Percentiles rank a stretch among this genome's conserved stretches.
phyloP scores from a whole-genome alignment of 2,329 filamentous ascomycete genomes.

The Pseudogymnoascus sp. region DNA sequence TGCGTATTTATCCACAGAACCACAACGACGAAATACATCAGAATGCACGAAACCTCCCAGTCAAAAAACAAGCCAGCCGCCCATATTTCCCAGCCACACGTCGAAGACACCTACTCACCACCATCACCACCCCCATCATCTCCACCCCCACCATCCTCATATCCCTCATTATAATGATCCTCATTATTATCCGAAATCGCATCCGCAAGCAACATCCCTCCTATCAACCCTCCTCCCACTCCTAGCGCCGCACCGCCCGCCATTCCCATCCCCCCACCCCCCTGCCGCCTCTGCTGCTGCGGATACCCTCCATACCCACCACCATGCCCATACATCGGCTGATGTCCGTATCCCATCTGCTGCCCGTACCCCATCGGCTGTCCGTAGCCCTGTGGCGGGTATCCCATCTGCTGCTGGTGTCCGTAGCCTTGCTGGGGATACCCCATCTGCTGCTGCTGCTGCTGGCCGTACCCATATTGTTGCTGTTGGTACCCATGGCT shows the following conservation, averaged over 20 bases:
- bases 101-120: neutral
- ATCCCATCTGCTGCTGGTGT: slow-evolving; percentile 11
- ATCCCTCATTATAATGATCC: slow-evolving; percentile 46
- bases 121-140: slow-evolving; percentile 10
- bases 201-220: slow-evolving; percentile 63
- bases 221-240: slow-evolving; percentile 71
- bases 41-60: neutral
- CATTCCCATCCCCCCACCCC: slow-evolving; percentile 53
- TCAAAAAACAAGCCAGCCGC: neutral
- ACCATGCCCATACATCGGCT: slow-evolving; percentile 14
- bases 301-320: slow-evolving; percentile 29
- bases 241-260: slow-evolving; percentile 69
- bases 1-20: neutral
- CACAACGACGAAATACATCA: neutral
- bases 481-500: slow-evolving; percentile 34
- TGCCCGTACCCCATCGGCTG: slow-evolving; percentile 5
- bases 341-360: neutral
- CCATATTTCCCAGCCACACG: neutral
- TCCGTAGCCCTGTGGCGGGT: neutral
- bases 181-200: slow-evolving; percentile 56
- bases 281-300: slow-evolving; percentile 31
- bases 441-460: slow-evolving; percentile 17
- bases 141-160: slow-evolving; percentile 18
- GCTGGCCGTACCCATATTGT: slow-evolving; percentile 20
- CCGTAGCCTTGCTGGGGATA: slow-evolving; percentile 18